phyloP scores from a whole-genome alignment of 1,139 yeast species.

The Hyphopichia buzzinii region DNA sequence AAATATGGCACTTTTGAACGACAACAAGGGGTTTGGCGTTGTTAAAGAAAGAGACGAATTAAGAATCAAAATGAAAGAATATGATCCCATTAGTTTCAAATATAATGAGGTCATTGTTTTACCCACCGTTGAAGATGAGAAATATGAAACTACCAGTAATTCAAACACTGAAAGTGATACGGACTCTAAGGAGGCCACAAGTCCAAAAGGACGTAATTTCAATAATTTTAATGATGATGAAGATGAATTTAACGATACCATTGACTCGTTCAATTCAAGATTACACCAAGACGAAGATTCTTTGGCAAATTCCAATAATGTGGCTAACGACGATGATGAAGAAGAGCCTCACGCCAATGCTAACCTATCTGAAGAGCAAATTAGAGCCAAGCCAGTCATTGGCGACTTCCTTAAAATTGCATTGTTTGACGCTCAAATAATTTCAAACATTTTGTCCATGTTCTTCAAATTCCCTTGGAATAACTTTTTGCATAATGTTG shows the following conservation, averaged over 20 bases:
- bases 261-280: constrained; percentile 46
- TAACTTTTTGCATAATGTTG: constrained; percentile 94
- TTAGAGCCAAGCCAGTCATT: constrained; percentile 74
- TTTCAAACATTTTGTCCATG: constrained; percentile 74
- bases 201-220: background rate
- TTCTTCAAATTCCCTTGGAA: constrained; percentile 97
- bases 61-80: constrained; percentile 48
- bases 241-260: constrained; percentile 39
- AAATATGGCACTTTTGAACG: constrained; percentile 91
- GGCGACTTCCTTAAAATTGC: constrained; percentile 90
- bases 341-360: constrained; percentile 54
- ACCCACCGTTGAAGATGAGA: constrained; percentile 22
- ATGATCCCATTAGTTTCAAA: constrained; percentile 47
- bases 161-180: constrained; percentile 8
- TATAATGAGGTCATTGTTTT: constrained; percentile 46
- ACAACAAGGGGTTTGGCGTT: constrained; percentile 75
- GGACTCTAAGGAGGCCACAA: constrained; percentile 5
- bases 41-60: constrained; percentile 74
- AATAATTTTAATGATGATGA: constrained; percentile 13
- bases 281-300: constrained; percentile 22
- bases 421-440: constrained; percentile 75
- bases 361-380: constrained; percentile 52
- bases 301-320: constrained; percentile 19
- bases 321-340: constrained; percentile 28
- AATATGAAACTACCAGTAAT: constrained; percentile 6